Conservation (phyloP, 2,329 filamentous ascomycete species). For the Bimuria novae-zelandiae region DNA sequence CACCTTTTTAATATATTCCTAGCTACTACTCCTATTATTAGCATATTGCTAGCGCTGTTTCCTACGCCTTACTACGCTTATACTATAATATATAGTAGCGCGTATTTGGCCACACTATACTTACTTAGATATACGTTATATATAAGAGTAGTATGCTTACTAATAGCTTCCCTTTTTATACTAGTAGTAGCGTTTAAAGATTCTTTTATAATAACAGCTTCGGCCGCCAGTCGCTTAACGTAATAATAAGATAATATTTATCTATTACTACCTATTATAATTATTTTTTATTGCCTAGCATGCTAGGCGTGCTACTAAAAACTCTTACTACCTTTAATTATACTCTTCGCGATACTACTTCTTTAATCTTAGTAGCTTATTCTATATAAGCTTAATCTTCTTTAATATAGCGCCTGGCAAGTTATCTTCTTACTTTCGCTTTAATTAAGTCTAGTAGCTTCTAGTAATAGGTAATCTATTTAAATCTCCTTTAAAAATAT, state of each 20-base stretch:
- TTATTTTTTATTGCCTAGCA: constrained; percentile 10
- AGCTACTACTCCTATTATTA: neutral
- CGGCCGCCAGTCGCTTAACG: constrained; percentile 1
- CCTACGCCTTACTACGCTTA: neutral
- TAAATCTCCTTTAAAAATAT: too few relatives aligned
- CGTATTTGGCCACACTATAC: neutral
- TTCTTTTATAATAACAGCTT: constrained; percentile 1
- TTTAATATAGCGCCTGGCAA: too few relatives aligned
- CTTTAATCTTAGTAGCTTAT: too few relatives aligned
- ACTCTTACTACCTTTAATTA: too few relatives aligned
- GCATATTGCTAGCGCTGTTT: neutral
- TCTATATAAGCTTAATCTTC: too few relatives aligned
- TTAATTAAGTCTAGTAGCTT: too few relatives aligned
- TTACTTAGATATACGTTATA: neutral
- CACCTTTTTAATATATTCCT: neutral
- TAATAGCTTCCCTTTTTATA: neutral
- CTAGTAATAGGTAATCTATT: too few relatives aligned
- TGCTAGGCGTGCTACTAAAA: neutral
- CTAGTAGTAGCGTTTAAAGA: neutral
- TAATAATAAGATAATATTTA: constrained; percentile 22
- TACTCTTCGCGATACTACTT: too few relatives aligned
- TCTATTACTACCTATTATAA: constrained; percentile 15
- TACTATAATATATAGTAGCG: neutral
- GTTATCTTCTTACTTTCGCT: too few relatives aligned
- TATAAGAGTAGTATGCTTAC: neutral